Evolutionary conservation across 768 basidiomycete genomes (phyloP).

Genomic region (Mycena polygramma): DNA sequence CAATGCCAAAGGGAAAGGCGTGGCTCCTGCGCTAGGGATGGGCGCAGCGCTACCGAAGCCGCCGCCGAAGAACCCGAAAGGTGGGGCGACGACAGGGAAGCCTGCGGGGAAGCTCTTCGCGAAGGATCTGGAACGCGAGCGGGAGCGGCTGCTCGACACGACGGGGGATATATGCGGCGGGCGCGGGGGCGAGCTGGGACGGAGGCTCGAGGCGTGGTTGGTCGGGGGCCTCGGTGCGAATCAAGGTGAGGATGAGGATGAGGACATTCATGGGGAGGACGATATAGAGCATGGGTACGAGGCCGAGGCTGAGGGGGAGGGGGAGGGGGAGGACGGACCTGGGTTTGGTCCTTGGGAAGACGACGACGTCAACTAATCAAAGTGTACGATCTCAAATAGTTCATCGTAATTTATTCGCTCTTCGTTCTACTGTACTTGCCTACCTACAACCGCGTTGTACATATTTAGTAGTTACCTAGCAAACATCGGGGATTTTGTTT

Average conservation of each 20-base stretch:
- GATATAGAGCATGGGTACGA: conserved; percentile 7
- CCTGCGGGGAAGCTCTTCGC: conserved; percentile 63
- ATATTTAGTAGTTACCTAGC: neutral
- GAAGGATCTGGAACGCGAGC: conserved; percentile 66
- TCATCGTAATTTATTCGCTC: conserved; percentile 17
- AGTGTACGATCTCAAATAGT: conserved; percentile 15
- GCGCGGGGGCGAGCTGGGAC: conserved; percentile 81
- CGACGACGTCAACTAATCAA: conserved; percentile 10
- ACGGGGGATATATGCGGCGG: conserved; percentile 86
- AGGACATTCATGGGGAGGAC: neutral
- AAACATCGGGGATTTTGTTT: too few species aligned
- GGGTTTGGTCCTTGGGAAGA: neutral
- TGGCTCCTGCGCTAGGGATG: neutral
- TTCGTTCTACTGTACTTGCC: conserved; percentile 14
- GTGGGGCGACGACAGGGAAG: conserved; percentile 47
- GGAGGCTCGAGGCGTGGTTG: conserved; percentile 83
- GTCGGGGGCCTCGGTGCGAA: conserved; percentile 55
- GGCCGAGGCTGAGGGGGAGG: conserved; percentile 9
- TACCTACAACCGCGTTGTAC: neutral
- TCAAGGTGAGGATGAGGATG: conserved; percentile 24
- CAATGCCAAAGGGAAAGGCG: too few species aligned
- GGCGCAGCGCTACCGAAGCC: conserved; percentile 21
- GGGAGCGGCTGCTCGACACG: conserved; percentile 77
- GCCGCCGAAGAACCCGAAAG: conserved; percentile 25
- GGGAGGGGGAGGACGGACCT: neutral